phyloP scores from a whole-genome alignment of 208 protist genomes.

The Tritrichomonas foetus region DNA sequence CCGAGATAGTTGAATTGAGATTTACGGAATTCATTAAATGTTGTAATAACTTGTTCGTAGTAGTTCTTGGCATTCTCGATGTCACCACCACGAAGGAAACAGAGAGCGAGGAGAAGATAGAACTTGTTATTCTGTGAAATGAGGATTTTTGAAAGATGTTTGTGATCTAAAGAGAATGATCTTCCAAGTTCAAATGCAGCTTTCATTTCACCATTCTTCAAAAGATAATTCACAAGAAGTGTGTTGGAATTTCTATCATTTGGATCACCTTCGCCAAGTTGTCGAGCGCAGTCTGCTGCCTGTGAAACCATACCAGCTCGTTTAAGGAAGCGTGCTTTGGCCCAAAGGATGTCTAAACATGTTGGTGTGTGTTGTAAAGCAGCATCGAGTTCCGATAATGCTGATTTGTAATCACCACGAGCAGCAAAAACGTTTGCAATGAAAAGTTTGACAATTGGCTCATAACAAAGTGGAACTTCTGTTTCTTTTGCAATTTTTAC shows the following conservation, averaged over 20 bases:
- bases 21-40: not conserved
- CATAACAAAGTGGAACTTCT: not conserved
- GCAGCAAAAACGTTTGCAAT: not conserved
- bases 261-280: not conserved
- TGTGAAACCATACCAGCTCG: not conserved
- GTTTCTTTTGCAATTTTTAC: not conserved
- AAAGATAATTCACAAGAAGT: not conserved
- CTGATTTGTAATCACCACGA: not conserved
- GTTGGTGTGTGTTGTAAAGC: not conserved
- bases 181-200: not conserved
- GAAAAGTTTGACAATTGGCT: not conserved
- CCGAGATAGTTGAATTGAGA: not conserved
- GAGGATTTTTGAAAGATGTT: not conserved
- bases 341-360: not conserved
- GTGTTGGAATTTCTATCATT: not conserved
- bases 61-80: not conserved
- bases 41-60: not conserved
- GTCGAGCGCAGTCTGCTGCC: not conserved
- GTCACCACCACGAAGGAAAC: not conserved
- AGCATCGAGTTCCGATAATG: not conserved
- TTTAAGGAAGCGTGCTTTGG: too few relatives aligned
- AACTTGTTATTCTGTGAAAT: not conserved
- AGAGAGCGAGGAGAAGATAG: not conserved
- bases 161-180: not conserved
- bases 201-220: not conserved